Evolutionary conservation across 2,329 filamentous ascomycete genomes (phyloP), one percentile per base, ranked within the genome.

Genomic region (Diplodia mutila): DNA sequence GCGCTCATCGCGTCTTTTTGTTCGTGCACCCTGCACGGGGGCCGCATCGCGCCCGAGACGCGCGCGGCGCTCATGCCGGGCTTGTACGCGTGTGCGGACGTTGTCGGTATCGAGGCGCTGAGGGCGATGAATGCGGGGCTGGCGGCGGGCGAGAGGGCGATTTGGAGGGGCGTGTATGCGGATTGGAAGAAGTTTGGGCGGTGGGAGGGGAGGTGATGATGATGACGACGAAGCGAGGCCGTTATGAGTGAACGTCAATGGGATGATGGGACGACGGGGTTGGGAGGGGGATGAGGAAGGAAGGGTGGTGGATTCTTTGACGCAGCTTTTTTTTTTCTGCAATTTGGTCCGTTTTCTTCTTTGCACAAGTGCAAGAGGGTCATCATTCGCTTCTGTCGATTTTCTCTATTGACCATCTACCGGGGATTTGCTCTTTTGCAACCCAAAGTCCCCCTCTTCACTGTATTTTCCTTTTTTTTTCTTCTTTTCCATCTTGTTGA

Each of bases 61-160:
- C 84, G 87, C 71, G 81, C 85, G 52, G 77, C 76, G 70, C 87
- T 88, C 21, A 93, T 85, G 16, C 88, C 89, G 2, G 81, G 80
- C 1, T 81, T 82, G 23, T 86, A 82, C 65, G 76, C 78, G 21
- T 72, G 75, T 7, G 66, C 80, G 1, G 72, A 74, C 2, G 74
- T 75, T 2, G 77, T 80, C 39, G 74, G 75, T 34, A 72, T 71
- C 29, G 75, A 77, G 21, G 72, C 61, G 4, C 61, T 79, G 48
- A 73, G 76, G 48, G 76, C 75, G 0, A 79, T 80, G 78, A 79
- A 78, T 73, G 72, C 75, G 6, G 78, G 78, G 4, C 49, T 80
- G 57, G 75, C 73, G 4, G 67, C 69, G 55, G 75, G 73, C 39
- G 75, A 75, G 65, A 72, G 71, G 55, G 78, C 77, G 67, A 72